phyloP scores from a whole-genome alignment of 2,329 filamentous ascomycete genomes.

The Leptosphaerulina australis region DNA sequence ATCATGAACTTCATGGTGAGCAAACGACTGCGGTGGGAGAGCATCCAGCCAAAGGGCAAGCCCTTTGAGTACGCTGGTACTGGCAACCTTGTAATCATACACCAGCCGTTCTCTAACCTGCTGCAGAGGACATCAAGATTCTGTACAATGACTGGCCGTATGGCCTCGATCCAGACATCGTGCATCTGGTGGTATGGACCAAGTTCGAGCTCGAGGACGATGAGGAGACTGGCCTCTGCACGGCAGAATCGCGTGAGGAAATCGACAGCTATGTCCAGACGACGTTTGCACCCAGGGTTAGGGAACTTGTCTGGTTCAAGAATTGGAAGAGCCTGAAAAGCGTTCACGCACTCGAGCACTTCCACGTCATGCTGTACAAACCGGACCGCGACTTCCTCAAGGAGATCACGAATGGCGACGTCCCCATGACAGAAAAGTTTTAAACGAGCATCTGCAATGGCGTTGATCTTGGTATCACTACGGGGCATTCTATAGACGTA shows the following conservation, averaged over 20 bases:
- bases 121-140: constrained; percentile 70
- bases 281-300: constrained; percentile 66
- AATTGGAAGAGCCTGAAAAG: constrained; percentile 89
- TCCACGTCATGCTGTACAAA: constrained; percentile 89
- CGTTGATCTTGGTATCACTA: neutral
- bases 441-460: neutral
- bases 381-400: constrained; percentile 72
- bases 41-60: constrained; percentile 48
- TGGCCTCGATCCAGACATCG: constrained; percentile 75
- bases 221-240: constrained; percentile 68
- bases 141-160: constrained; percentile 95
- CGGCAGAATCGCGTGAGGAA: constrained; percentile 63
- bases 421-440: constrained; percentile 60
- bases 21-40: constrained; percentile 72
- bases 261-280: constrained; percentile 74
- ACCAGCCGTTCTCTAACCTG: constrained; percentile 6
- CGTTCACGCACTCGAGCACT: constrained; percentile 86
- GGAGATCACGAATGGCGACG: constrained; percentile 74
- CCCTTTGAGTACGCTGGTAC: constrained; percentile 54
- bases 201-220: constrained; percentile 83
- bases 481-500: constrained; percentile 2
- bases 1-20: constrained; percentile 77
- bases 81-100: neutral
- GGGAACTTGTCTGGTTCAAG: constrained; percentile 76
- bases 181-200: constrained; percentile 90